phyloP scores from a whole-genome alignment of 495 filamentous ascomycete species.

The Penicillium bialowiezense region DNA sequence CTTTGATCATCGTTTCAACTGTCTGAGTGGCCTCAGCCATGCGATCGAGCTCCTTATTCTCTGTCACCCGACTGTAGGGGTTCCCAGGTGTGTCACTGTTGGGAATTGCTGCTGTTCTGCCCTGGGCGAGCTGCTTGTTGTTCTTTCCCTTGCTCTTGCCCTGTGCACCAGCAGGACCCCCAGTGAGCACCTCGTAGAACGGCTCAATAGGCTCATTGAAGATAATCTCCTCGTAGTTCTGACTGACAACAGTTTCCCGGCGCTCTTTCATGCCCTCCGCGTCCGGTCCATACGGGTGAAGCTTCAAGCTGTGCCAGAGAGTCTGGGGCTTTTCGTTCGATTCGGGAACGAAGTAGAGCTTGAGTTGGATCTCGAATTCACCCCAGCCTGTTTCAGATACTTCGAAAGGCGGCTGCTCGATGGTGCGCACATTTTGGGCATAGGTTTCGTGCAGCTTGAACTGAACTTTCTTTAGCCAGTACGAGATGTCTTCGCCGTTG shows the following conservation, averaged over 20 bases:
- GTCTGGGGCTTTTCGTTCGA: constrained; percentile 87
- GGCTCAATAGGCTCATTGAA: constrained; percentile 95
- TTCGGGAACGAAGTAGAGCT: constrained; percentile 84
- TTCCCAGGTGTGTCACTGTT: constrained; percentile 57
- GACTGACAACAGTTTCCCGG: constrained; percentile 64
- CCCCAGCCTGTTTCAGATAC: constrained; percentile 94
- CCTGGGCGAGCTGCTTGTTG: constrained; percentile 43
- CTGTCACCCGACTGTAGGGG: constrained; percentile 72
- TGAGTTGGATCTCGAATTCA: constrained; percentile 93
- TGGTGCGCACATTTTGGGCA: constrained; percentile 75
- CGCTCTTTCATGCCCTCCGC: constrained; percentile 66
- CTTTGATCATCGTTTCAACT: constrained; percentile 66
- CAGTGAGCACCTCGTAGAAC: constrained; percentile 79
- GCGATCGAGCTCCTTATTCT: constrained; percentile 64
- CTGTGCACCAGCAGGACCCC: constrained; percentile 43
- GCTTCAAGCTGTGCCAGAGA: constrained; percentile 81
- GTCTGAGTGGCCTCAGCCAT: constrained; percentile 59
- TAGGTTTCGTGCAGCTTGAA: constrained; percentile 98
- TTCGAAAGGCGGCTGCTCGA: constrained; percentile 76
- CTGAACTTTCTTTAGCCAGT: constrained; percentile 95
- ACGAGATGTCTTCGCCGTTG: constrained; percentile 81
- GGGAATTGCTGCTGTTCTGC: constrained; percentile 71
- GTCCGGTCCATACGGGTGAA: constrained; percentile 87
- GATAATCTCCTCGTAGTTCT: constrained; percentile 84
- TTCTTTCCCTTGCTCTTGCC: constrained; percentile 47